These are phyloP conservation scores for Scheffersomyces ergatensis DNA, from an alignment of 805 yeast species.

Conservation along the genomic window DNA sequence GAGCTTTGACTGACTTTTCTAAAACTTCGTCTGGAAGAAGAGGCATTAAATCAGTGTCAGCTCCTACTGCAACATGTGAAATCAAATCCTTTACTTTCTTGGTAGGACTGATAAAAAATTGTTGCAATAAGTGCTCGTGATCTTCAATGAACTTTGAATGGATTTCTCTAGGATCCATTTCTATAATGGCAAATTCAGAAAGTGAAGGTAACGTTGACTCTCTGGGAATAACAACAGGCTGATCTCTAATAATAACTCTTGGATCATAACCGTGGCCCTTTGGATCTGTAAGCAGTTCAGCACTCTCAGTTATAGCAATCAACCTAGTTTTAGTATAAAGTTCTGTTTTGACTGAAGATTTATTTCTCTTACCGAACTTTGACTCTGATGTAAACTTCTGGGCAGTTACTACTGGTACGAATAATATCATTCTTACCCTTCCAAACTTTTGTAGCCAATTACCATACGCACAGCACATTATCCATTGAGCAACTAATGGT, in stretches of 20 bases:
- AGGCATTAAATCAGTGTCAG: constrained; percentile 48
- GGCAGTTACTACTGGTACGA: constrained; percentile 59
- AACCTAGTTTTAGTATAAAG: constrained; percentile 58
- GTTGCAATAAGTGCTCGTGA: constrained; percentile 2
- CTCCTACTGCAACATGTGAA: constrained; percentile 77
- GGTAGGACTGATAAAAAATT: constrained; percentile 10
- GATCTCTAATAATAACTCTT: constrained; percentile 30
- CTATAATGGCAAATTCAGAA: constrained; percentile 53
- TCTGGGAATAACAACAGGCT: constrained; percentile 30
- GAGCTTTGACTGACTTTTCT: constrained; percentile 43
- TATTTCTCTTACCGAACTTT: constrained; percentile 50
- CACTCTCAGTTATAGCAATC: constrained; percentile 43
- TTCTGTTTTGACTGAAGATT: constrained; percentile 64
- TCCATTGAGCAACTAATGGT: constrained; percentile 71
- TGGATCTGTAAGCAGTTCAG: constrained; percentile 1
- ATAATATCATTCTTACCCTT: constrained; percentile 68
- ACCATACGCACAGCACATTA: constrained; percentile 60
- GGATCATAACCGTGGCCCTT: constrained; percentile 36
- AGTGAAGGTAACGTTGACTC: constrained; percentile 24
- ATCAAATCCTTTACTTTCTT: constrained; percentile 47
- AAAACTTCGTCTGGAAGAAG: constrained; percentile 31
- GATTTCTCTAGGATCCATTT: constrained; percentile 44
- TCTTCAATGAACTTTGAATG: constrained; percentile 36
- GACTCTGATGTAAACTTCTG: constrained; percentile 55
- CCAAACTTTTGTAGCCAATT: constrained; percentile 77